Percentiles rank a stretch among this genome's conserved stretches.
Evolutionary conservation across 2,329 filamentous ascomycete species (phyloP).

Genomic region (Massarina eburnea): DNA sequence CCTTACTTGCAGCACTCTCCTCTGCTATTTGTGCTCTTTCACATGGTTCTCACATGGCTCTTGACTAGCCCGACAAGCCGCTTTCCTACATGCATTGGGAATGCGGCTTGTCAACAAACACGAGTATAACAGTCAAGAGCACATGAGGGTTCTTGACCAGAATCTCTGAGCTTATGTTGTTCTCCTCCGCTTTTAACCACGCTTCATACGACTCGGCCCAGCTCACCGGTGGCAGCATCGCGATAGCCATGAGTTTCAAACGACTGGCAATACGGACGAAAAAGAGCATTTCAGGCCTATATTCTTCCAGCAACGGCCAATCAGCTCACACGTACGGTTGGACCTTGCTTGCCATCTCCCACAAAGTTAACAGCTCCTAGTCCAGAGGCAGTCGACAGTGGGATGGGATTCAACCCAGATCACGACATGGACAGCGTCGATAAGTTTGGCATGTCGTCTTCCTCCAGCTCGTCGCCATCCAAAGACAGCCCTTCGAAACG

Average conservation of each 20-base stretch:
- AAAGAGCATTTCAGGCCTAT: conserved; percentile 34
- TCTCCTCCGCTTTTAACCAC: not conserved
- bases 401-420: not conserved
- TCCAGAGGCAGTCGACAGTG: not conserved
- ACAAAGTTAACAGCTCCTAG: not conserved
- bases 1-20: no score
- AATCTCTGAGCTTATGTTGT: no score
- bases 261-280: conserved; percentile 29
- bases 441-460: conserved; percentile 16
- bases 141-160: not conserved
- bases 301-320: conserved; percentile 18
- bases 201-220: not conserved
- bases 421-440: conserved; percentile 8
- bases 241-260: conserved; percentile 27
- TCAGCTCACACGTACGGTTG: conserved; percentile 7
- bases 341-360: not conserved
- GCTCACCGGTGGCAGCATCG: conserved; percentile 8
- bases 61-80: no score
- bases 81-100: not conserved
- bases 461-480: conserved; percentile 12
- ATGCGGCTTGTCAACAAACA: conserved; percentile 14
- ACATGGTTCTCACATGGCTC: no score
- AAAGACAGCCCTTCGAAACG: conserved; percentile 30
- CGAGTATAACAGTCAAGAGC: conserved; percentile 5
- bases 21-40: no score